Evolutionary conservation across 306 rosid species (phyloP), one percentile per base, ranked within the genome.

Genomic region (Malus asiatica): DNA sequence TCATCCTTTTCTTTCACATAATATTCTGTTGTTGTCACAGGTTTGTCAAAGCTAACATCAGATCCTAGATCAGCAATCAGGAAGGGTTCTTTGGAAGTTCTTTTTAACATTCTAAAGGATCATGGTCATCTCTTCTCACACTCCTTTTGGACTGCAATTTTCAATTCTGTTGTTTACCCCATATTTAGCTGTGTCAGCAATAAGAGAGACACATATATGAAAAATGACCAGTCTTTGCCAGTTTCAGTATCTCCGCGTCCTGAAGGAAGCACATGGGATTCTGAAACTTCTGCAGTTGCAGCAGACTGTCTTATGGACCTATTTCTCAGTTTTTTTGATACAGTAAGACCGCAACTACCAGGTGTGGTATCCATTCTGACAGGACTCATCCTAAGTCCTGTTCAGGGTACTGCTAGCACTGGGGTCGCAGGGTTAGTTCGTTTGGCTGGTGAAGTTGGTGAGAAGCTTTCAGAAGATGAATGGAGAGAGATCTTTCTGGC

Each of bases 81-180:
- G 89, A 95, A 88, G 93, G 93, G 97, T 82, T 95, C 99, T 32
- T 82, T 95, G 86, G 99, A 95, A 87, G 97, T 95, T 78, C 97
- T 95, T 82, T 95, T 95, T 78, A 92, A 95, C 84, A 95, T 92
- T 79, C 77, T 95, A 65, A 90, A 88, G 90, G 99, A 95, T 86
- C 99, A 95, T 42, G 99, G 99, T 16, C 97, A 92, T 84, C 92
- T 92, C 22, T 95, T 95, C 84, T 89, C 99, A 32, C 66, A 48
- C 66, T 79, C 84, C 57, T 92, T 95, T 85, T 95, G 97, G 99
- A 84, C 84, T 79, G 89, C 83, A 76, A 83, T 95, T 82, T 84
- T 89, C 77, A 78, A 83, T 77, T 84, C 91, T 58, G 92, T 95
- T 70, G 84, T 95, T 79, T 90, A 87, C 82, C 97, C 99, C 30